phyloP scores from a whole-genome alignment of 768 basidiomycete species.

The Mycena epipterygia region DNA sequence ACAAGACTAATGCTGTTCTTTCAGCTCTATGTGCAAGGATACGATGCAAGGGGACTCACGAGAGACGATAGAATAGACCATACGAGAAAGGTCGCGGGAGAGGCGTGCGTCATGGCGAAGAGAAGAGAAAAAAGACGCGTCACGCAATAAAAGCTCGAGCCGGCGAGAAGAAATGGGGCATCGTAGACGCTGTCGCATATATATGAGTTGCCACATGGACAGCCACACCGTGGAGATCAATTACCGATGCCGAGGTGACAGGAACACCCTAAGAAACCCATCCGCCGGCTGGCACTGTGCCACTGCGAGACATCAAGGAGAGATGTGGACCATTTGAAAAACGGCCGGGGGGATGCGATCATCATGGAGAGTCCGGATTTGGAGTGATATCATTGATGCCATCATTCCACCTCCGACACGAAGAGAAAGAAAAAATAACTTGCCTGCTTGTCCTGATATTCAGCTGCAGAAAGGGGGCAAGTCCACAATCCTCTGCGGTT shows the following conservation, averaged over 20 bases:
- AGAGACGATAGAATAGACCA: conserved; percentile 70
- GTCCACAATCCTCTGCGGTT: too few species aligned
- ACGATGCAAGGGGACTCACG: conserved; percentile 52
- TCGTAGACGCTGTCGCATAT: background rate
- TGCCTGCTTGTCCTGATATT: too few species aligned
- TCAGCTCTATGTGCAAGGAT: background rate
- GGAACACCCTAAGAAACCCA: too few species aligned
- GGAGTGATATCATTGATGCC: conserved; percentile 23
- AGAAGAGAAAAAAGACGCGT: conserved; percentile 22
- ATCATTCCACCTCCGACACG: conserved; percentile 61
- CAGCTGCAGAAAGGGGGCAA: too few species aligned
- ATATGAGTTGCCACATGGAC: conserved; percentile 27
- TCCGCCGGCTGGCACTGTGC: too few species aligned
- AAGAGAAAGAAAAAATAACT: too few species aligned
- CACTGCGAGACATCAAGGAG: too few species aligned
- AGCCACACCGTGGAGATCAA: conserved; percentile 9
- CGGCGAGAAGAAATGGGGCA: conserved; percentile 37
- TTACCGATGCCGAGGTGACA: too few species aligned
- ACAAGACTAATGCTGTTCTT: conserved; percentile 59
- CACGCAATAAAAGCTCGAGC: conserved; percentile 39
- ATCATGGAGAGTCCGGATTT: background rate
- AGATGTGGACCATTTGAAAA: too few species aligned
- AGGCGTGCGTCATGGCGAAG: conserved; percentile 75
- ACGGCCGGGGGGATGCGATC: too few species aligned
- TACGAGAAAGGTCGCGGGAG: conserved; percentile 71